Base-by-base conservation (phyloP, 176 grass and related monocot species). In the Juncus inflexus region DNA sequence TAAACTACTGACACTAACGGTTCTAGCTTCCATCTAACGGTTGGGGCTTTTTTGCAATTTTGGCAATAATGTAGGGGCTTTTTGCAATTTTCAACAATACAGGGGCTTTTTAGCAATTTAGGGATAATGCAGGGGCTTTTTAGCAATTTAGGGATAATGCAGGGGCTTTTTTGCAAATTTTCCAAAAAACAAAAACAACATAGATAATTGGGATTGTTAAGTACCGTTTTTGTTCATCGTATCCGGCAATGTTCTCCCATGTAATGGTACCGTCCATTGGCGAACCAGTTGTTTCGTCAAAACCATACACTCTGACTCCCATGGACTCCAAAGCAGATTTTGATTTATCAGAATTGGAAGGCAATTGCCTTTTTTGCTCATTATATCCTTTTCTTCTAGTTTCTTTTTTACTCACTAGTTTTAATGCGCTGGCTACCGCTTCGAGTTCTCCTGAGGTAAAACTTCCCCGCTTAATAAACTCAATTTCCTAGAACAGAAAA, bases 201-300 rank as follows among this genome's bases (percentile, higher is more conserved):
- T 40, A 40, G 53, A 37, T 9, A 9, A 58, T 36, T 64, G 7
- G 45, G 9, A 12, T 6, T 45, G 61, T 50, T 19, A 42, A 28
- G 19, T 86, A 86, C 94, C 87, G 83, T 77, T 97, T 97, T 75
- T 97, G 88, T 61, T 64, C 72, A 40, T 91, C 80, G 79, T 91
- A 97, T 71, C 94, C 94, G 19, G 85, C 94, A 79, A 97, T 85
- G 51, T 77, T 89, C 15, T 97, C 88, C 94, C 94, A 97, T 42
- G 87, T 74, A 58, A 97, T 74, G 64, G 74, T 86, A 60, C 80
- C 88, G 79, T 97, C 87, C 64, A 69, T 62, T 54, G 94, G 85
- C 65, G 76, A 36, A 80, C 88, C 86, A 75, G 85, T 81, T 71
- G 85, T 80, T 62, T 84, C 88, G 35, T 97, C 87, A 75, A 81